These are phyloP conservation scores for Pestalotiopsis sp. DNA, from an alignment of 2,329 filamentous ascomycete genomes.

Conservation along the genomic window DNA sequence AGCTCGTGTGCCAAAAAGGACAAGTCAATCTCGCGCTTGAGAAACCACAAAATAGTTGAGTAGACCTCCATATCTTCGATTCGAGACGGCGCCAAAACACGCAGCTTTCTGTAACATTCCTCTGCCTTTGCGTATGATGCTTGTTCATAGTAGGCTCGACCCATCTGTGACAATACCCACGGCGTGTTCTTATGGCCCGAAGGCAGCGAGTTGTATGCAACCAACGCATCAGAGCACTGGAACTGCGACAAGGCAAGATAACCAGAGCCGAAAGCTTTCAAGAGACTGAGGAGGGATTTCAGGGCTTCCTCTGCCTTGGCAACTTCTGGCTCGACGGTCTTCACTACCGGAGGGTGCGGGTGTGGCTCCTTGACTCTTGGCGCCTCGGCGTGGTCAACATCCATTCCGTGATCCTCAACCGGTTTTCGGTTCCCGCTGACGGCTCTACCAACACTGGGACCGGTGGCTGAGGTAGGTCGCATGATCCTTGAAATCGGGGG, in stretches of 20 bases:
- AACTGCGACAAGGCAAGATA: slow-evolving; percentile 81
- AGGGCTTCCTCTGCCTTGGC: slow-evolving; percentile 75
- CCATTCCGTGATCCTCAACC: slow-evolving; percentile 65
- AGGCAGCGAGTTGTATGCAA: slow-evolving; percentile 72
- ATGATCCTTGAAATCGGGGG: slow-evolving; percentile 70
- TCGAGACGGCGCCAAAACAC: slow-evolving; percentile 77
- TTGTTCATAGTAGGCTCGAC: slow-evolving; percentile 89
- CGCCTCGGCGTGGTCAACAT: slow-evolving; percentile 69
- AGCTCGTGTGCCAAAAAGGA: slow-evolving; percentile 91
- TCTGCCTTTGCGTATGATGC: slow-evolving; percentile 85
- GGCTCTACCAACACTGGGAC: slow-evolving; percentile 78
- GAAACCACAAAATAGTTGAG: slow-evolving; percentile 97
- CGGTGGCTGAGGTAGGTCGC: slow-evolving; percentile 63
- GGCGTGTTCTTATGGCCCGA: slow-evolving; percentile 82
- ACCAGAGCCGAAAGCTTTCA: slow-evolving; percentile 79
- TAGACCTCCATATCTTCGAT: slow-evolving; percentile 97
- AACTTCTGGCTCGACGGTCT: slow-evolving; percentile 53
- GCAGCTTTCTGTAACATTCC: slow-evolving; percentile 79
- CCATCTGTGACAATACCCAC: slow-evolving; percentile 90
- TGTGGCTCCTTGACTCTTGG: slow-evolving; percentile 46
- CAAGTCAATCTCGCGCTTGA: slow-evolving; percentile 89
- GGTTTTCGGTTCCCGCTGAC: slow-evolving; percentile 90
- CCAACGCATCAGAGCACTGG: slow-evolving; percentile 75
- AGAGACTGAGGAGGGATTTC: slow-evolving; percentile 75
- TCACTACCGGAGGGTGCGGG: slow-evolving; percentile 39